Evolutionary conservation across 2,329 filamentous ascomycete genomes (phyloP).

Genomic region (Penicillium sp.): DNA sequence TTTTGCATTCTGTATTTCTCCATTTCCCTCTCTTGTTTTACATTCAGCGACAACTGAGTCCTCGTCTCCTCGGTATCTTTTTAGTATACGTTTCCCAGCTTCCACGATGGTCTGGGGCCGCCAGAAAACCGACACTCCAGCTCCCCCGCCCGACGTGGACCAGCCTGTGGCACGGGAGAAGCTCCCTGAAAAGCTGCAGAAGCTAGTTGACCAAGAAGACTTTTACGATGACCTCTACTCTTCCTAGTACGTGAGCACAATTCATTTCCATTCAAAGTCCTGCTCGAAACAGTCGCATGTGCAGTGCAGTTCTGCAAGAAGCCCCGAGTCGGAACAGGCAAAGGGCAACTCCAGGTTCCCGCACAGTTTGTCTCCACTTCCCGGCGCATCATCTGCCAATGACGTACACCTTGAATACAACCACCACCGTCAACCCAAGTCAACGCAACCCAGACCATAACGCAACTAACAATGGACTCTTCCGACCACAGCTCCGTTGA

Average conservation of each 20-base stretch:
- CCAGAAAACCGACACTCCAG: conserved; percentile 19
- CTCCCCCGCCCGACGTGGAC: conserved; percentile 16
- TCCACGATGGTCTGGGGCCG: conserved; percentile 33
- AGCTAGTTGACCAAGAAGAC: conserved; percentile 56
- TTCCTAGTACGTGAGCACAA: conserved; percentile 60
- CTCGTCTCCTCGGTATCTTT: not conserved
- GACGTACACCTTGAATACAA: not conserved
- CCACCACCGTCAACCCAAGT: not conserved
- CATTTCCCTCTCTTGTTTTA: conserved; percentile 6
- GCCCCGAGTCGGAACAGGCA: not conserved
- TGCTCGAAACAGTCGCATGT: not conserved
- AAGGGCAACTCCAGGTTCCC: not conserved
- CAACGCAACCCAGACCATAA: not conserved
- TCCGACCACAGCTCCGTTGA: conserved; percentile 58
- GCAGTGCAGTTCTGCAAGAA: not conserved
- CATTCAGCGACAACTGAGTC: not conserved
- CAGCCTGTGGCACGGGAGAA: conserved; percentile 47
- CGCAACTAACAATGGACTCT: conserved; percentile 15
- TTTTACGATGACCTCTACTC: conserved; percentile 74
- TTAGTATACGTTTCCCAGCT: too few relatives aligned
- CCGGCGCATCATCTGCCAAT: conserved; percentile 1
- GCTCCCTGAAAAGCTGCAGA: conserved; percentile 54
- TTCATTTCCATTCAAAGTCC: not conserved
- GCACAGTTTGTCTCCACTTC: conserved; percentile 7
- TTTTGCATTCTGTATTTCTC: not conserved